These are phyloP conservation scores for Beauveria varroae DNA, from an alignment of 2,329 filamentous ascomycete genomes.

Conservation along the genomic window DNA sequence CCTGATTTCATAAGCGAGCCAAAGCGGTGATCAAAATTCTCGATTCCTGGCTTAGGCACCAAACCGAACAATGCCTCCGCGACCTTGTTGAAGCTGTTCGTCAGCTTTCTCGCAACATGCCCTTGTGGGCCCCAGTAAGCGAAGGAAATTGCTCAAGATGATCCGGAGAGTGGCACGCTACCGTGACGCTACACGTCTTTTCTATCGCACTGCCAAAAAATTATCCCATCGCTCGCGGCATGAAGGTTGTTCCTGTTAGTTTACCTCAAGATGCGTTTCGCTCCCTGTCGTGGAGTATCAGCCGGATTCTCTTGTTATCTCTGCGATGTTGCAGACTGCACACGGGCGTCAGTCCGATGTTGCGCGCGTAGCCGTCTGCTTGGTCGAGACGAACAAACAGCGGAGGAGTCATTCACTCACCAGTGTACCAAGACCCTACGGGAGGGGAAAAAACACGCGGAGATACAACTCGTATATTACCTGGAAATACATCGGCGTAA, in stretches of 20 bases:
- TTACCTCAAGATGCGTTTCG: slow-evolving; percentile 15
- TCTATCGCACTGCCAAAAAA: slow-evolving; percentile 25
- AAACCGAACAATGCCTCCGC: slow-evolving; percentile 16
- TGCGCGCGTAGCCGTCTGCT: not conserved
- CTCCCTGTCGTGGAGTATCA: not conserved
- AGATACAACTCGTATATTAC: slow-evolving; percentile 5
- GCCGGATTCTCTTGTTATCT: not conserved
- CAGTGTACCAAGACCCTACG: not conserved
- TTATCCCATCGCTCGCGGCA: slow-evolving; percentile 19
- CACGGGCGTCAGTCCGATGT: not conserved
- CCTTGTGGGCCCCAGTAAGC: slow-evolving; percentile 14
- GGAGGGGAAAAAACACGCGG: not conserved
- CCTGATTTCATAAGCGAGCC: slow-evolving; percentile 15
- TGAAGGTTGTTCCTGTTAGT: slow-evolving; percentile 22
- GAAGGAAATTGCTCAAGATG: slow-evolving; percentile 22
- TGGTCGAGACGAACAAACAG: not conserved
- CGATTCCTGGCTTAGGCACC: slow-evolving; percentile 21
- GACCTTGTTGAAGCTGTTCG: slow-evolving; percentile 23
- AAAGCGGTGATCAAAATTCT: slow-evolving; percentile 19
- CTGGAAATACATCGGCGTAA: not conserved
- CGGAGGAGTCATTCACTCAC: not conserved
- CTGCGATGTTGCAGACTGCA: not conserved
- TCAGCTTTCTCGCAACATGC: slow-evolving; percentile 17
- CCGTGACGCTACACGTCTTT: slow-evolving; percentile 23
- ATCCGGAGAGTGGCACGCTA: slow-evolving; percentile 31